Evolutionary conservation across 805 yeast genomes (phyloP).

Genomic region (Maudiozyma serrabonitensis): DNA sequence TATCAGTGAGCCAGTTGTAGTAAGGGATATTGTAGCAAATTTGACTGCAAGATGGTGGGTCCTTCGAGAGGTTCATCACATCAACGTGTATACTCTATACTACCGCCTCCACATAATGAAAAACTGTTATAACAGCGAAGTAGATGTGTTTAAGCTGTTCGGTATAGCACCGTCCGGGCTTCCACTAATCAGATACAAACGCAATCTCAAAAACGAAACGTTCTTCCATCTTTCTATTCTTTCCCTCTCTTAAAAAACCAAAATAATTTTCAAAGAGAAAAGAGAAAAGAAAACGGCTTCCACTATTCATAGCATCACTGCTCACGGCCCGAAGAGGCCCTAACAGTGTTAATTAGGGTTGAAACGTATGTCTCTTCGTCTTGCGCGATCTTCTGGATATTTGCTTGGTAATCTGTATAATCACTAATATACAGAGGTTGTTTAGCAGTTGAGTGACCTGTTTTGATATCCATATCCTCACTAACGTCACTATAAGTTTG

Average conservation of each 20-base stretch:
- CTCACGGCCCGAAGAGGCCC: background rate
- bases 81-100: no score
- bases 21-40: no score
- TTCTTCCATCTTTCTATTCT: background rate
- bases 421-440: constrained; percentile 8
- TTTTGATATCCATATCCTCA: background rate
- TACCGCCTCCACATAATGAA: no score
- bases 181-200: background rate
- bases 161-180: background rate
- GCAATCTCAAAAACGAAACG: no score
- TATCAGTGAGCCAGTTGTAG: no score
- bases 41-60: no score
- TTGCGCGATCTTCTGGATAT: constrained; percentile 2
- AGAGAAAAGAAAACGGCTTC: no score
- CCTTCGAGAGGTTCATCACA: no score
- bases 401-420: constrained; percentile 5
- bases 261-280: no score
- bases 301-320: background rate
- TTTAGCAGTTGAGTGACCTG: background rate
- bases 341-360: constrained; percentile 13
- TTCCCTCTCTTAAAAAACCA: no score
- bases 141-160: background rate
- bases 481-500: background rate
- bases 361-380: constrained; percentile 15
- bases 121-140: no score